Percentiles rank a stretch among this genome's conserved stretches.
phyloP scores from a whole-genome alignment of 306 rosid genomes.

The Vicia sativa region DNA sequence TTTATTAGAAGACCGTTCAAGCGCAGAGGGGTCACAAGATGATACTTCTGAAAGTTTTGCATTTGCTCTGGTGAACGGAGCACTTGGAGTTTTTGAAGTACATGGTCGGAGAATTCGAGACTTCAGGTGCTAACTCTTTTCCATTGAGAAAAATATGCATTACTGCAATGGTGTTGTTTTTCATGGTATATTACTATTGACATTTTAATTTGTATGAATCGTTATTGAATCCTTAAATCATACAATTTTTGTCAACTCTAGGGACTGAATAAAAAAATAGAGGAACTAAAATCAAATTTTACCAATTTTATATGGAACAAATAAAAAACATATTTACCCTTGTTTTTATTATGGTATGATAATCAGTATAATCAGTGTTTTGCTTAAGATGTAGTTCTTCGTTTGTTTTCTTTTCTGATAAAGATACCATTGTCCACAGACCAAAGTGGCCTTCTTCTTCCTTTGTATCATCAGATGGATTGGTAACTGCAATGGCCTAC shows the following conservation, averaged over 20 bases:
- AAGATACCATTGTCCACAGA: conserved; percentile 53
- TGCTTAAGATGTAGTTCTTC: conserved; percentile 3
- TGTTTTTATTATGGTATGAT: background rate
- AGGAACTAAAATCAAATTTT: background rate
- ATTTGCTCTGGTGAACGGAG: conserved; percentile 92
- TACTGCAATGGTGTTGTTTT: conserved; percentile 21
- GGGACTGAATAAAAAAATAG: background rate
- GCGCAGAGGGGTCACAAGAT: conserved; percentile 76
- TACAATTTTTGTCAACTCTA: background rate
- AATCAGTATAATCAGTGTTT: conserved; percentile 3
- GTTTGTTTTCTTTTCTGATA: conserved; percentile 43
- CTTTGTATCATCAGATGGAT: conserved; percentile 83
- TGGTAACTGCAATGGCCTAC: conserved; percentile 97
- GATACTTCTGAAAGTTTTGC: conserved; percentile 95
- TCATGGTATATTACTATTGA: conserved; percentile 19
- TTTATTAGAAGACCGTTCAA: conserved; percentile 59
- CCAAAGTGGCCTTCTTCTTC: conserved; percentile 99
- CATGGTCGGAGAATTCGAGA: conserved; percentile 93
- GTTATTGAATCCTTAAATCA: conserved; percentile 19
- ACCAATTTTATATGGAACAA: background rate
- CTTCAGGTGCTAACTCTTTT: conserved; percentile 68
- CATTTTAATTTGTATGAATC: conserved; percentile 7
- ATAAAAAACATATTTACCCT: background rate
- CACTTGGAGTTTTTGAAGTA: conserved; percentile 98
- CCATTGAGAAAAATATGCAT: conserved; percentile 26